Base-by-base conservation (phyloP, 139 green algal genomes). In the Axilococcus clingmanii region DNA sequence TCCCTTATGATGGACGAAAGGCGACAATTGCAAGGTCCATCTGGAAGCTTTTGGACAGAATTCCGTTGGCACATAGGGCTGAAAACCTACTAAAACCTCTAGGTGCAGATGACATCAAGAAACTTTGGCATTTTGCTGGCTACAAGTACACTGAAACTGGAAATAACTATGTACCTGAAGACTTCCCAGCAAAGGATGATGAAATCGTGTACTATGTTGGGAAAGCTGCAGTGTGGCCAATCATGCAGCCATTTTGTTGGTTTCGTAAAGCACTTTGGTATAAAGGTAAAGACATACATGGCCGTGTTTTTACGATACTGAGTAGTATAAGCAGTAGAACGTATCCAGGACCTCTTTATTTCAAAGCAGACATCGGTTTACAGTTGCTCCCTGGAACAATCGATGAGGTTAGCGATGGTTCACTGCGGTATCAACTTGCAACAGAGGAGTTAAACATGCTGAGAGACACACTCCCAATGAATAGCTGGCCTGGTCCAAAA, bases 21-120 rank as follows among this genome's bases (percentile, higher is more conserved):
- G 45, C 59, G 22, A 70, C 65, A 20, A 16, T 70, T 5, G 62
- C 34, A 5, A 31, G 65, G n/a, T 40, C 59, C 8, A 33, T 70
- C 5, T 70, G 62, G 62, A 48, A 48, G 15, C 15, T 27, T 15
- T 30, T 48, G 15, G 17, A 48, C 14, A 20, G 27, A 15, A 25
- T 48, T 28, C 19, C 40, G 27, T 14, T 9, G 19, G n/a, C 25
- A 28, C 19, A 48, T 8, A 48, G 40, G 1, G 17, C 20, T 15
- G 15, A 48, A 28, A 48, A n/a, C n/a, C n/a, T 48, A 15, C 40
- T 48, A 20, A 22, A 25, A 27, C 19, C 25, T 5, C 47, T 59
- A 7, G 58, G 16, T 3, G 34, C 48, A 48, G 63, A 48, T 19
- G 49, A 58, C 49, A 72, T 72, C 20, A 17, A 33, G 35, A 33